Conservation (phyloP, 208 protist genomes). For the Phytomonas sp. region DNA sequence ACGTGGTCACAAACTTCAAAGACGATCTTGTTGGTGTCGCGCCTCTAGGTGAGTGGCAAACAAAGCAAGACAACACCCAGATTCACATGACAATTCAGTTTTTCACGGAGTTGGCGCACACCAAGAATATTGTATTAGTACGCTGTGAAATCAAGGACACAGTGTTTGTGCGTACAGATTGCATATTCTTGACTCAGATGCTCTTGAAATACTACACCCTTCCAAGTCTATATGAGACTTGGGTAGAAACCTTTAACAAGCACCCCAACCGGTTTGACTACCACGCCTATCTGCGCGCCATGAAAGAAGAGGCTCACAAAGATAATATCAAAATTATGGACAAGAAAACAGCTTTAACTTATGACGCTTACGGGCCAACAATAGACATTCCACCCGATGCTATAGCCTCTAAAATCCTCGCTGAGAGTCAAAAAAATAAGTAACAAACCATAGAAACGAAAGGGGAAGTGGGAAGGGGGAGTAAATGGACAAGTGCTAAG, state of each 20-base stretch:
- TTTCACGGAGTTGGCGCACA: constrained; percentile 83
- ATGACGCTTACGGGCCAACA: constrained; percentile 75
- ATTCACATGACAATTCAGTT: constrained; percentile 92
- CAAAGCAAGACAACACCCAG: constrained; percentile 76
- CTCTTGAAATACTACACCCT: constrained; percentile 89
- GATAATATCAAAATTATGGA: constrained; percentile 84
- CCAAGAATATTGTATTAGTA: constrained; percentile 82
- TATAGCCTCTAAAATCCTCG: constrained; percentile 23
- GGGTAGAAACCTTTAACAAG: constrained; percentile 89
- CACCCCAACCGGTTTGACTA: constrained; percentile 79
- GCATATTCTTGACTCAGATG: constrained; percentile 87
- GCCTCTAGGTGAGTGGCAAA: constrained; percentile 83
- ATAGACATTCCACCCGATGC: constrained; percentile 79
- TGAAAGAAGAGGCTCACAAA: constrained; percentile 86
- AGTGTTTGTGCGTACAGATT: constrained; percentile 82
- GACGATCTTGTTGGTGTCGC: constrained; percentile 79
- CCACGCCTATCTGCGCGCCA: constrained; percentile 77
- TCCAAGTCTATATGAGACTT: constrained; percentile 70
- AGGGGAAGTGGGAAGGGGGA: background rate
- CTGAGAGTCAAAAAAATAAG: constrained; percentile 6
- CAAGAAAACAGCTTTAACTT: constrained; percentile 55
- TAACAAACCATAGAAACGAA: constrained; percentile 4
- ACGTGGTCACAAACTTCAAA: constrained; percentile 88
- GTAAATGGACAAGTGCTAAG: no score
- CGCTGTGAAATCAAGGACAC: constrained; percentile 90